Percentiles rank a stretch among this genome's conserved stretches.
Evolutionary conservation across 495 filamentous ascomycete species (phyloP).

Genomic region (Neurospora hispaniola): DNA sequence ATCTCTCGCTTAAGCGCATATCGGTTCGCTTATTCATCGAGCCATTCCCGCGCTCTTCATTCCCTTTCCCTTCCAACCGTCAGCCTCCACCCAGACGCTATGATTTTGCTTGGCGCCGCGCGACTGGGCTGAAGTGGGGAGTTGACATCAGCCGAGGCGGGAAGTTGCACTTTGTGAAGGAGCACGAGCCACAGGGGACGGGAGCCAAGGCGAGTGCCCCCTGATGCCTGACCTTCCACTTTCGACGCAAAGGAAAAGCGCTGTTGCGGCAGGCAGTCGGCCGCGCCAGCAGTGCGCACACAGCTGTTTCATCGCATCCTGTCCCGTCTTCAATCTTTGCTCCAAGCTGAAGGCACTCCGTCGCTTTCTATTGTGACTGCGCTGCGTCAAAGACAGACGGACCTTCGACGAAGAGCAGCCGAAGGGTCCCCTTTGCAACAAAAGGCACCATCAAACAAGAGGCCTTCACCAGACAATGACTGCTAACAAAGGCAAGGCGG

Average conservation of each 20-base stretch:
- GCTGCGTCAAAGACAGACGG: not conserved
- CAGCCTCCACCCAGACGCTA: not conserved
- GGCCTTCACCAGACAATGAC: not conserved
- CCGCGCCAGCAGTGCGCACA: not conserved
- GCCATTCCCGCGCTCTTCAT: not conserved
- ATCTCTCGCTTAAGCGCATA: slow-evolving; percentile 1
- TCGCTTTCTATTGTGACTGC: not conserved
- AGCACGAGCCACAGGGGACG: not conserved
- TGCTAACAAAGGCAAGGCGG: not conserved
- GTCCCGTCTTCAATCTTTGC: not conserved
- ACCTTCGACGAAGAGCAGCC: not conserved
- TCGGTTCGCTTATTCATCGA: not conserved
- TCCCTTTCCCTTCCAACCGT: not conserved
- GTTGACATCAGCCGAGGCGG: not conserved
- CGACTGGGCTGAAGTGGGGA: not conserved
- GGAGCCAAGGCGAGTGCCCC: not conserved
- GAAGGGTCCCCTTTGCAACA: not conserved
- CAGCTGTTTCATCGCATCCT: not conserved
- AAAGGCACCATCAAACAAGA: not conserved
- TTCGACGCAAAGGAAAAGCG: not conserved
- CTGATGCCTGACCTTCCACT: not conserved
- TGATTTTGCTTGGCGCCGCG: not conserved
- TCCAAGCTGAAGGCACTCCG: too few species aligned
- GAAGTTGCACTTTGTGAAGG: not conserved
- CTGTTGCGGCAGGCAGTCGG: not conserved